A percentile compares a stretch with the other conserved stretches of the same genome.
These are phyloP conservation scores for Diaporthe capsici DNA, from an alignment of 2,329 filamentous ascomycete genomes.

Conservation along the genomic window DNA sequence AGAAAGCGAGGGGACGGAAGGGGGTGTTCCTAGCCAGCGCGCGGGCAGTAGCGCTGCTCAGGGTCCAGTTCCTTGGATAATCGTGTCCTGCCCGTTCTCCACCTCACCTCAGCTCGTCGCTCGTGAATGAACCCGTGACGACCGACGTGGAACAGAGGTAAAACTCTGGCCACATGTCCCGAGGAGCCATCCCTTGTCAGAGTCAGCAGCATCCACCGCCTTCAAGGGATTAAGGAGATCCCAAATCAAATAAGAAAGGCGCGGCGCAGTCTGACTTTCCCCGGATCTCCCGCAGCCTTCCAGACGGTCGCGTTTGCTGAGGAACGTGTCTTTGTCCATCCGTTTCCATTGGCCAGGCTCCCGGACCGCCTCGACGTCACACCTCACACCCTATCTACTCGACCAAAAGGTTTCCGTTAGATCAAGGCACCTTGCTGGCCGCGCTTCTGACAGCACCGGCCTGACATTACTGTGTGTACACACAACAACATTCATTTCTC, in stretches of 20 bases:
- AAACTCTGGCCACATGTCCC: constrained; percentile 22
- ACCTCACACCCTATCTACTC: background rate
- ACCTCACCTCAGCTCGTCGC: constrained; percentile 18
- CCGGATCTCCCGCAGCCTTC: constrained; percentile 9
- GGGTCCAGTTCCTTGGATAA: background rate
- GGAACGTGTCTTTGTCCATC: constrained; percentile 39
- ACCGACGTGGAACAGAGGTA: constrained; percentile 32
- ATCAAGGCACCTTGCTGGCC: background rate
- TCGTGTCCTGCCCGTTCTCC: constrained; percentile 1
- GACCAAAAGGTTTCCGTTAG: background rate
- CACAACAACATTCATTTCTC: background rate
- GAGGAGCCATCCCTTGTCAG: constrained; percentile 11
- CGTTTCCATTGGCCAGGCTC: constrained; percentile 32
- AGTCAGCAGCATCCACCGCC: constrained; percentile 5
- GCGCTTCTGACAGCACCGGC: background rate
- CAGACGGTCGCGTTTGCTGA: constrained; percentile 5
- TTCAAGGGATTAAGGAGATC: background rate
- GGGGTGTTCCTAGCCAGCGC: constrained; percentile 2
- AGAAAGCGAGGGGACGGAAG: background rate
- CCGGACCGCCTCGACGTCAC: constrained; percentile 31
- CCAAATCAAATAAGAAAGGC: background rate
- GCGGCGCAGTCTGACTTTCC: background rate
- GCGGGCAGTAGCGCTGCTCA: background rate
- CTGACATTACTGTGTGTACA: background rate
- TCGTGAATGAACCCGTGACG: constrained; percentile 28